Percentiles rank a stretch among this genome's conserved stretches.
phyloP scores from a whole-genome alignment of 495 filamentous ascomycete genomes.

The Penicillium subrubescens region DNA sequence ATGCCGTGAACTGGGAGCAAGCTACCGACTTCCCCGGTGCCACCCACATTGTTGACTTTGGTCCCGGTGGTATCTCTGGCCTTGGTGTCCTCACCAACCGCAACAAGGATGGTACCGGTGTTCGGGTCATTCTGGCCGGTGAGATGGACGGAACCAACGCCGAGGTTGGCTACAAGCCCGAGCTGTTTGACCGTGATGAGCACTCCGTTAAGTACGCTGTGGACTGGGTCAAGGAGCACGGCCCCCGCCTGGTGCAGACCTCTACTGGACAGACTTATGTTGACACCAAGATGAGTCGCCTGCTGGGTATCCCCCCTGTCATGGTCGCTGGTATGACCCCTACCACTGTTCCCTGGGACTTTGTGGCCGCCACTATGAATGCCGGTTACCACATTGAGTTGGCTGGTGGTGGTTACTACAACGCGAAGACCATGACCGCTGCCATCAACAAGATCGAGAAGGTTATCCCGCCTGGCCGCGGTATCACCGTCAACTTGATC shows the following conservation, averaged over 20 bases:
- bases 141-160: slow-evolving; percentile 84
- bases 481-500: slow-evolving; percentile 92
- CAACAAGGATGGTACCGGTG: slow-evolving; percentile 97
- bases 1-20: slow-evolving; percentile 91
- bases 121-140: slow-evolving; percentile 91
- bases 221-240: slow-evolving; percentile 98
- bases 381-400: slow-evolving; percentile 94
- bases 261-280: slow-evolving; percentile 85
- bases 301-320: slow-evolving; percentile 84
- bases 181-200: slow-evolving; percentile 93
- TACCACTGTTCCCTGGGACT: slow-evolving; percentile 91
- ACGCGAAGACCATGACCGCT: slow-evolving; percentile 83
- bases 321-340: slow-evolving; percentile 98
- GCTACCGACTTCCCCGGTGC: slow-evolving; percentile 86
- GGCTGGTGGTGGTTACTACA: slow-evolving; percentile 91
- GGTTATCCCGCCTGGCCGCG: slow-evolving; percentile 83
- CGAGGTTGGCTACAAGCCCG: slow-evolving; percentile 95
- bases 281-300: slow-evolving; percentile 95
- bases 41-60: slow-evolving; percentile 94
- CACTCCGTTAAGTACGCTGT: slow-evolving; percentile 92
- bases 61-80: slow-evolving; percentile 93
- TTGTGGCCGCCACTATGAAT: slow-evolving; percentile 93
- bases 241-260: slow-evolving; percentile 84
- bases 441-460: slow-evolving; percentile 89
- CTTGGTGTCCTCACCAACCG: slow-evolving; percentile 96